Evolutionary conservation across 805 yeast species (phyloP).

Genomic region (Ogataea populi-albae): DNA sequence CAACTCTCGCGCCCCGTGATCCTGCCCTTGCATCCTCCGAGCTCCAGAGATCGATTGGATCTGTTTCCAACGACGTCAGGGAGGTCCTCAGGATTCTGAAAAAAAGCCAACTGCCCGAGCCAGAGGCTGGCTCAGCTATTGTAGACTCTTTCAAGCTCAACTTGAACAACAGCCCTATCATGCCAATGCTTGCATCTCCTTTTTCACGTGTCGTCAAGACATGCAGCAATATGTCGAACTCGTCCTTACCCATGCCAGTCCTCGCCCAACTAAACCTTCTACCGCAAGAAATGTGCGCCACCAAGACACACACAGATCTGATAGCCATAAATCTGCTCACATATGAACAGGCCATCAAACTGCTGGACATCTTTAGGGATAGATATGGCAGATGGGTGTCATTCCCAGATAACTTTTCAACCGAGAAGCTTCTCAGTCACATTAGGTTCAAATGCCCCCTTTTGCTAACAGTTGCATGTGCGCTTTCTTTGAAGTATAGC

Average conservation of each 20-base stretch:
- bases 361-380: slow-evolving; percentile 58
- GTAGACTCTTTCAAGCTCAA: slow-evolving; percentile 8
- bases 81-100: slow-evolving; percentile 12
- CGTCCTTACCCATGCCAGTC: slow-evolving; percentile 22
- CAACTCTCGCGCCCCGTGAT: neutral
- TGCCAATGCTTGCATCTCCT: slow-evolving; percentile 42
- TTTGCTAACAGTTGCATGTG: slow-evolving; percentile 64
- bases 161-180: slow-evolving; percentile 12
- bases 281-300: slow-evolving; percentile 7
- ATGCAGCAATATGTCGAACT: slow-evolving; percentile 31
- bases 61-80: slow-evolving; percentile 12
- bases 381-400: slow-evolving; percentile 79
- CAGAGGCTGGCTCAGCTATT: neutral
- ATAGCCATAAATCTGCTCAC: slow-evolving; percentile 49
- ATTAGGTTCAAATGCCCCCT: slow-evolving; percentile 55
- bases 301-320: slow-evolving; percentile 38
- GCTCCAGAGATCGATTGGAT: slow-evolving; percentile 4
- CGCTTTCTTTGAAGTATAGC: slow-evolving; percentile 56
- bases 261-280: slow-evolving; percentile 12
- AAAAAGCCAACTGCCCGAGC: slow-evolving; percentile 10
- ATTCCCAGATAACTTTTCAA: slow-evolving; percentile 53
- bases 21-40: neutral
- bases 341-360: slow-evolving; percentile 43
- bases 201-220: slow-evolving; percentile 39
- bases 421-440: slow-evolving; percentile 46